phyloP scores from a whole-genome alignment of 257 asterid species.

The Capsicum rhomboideum region DNA sequence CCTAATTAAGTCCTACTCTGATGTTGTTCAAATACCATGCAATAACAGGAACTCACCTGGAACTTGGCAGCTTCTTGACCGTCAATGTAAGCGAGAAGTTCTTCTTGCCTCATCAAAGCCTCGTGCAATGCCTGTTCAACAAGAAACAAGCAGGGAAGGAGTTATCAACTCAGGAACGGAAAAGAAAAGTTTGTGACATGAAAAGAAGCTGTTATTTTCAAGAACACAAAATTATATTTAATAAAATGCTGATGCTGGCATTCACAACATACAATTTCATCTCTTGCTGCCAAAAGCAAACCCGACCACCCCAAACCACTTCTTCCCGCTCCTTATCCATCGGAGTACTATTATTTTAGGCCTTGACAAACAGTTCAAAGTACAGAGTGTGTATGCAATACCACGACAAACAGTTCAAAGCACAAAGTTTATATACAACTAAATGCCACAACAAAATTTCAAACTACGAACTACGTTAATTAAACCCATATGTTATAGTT shows the following conservation, averaged over 20 bases:
- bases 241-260: neutral
- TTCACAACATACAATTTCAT: neutral
- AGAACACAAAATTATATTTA: neutral
- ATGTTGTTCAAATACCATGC: neutral
- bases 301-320: neutral
- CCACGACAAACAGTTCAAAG: too few relatives aligned
- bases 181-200: neutral
- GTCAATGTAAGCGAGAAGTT: slow-evolving; percentile 87
- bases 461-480: too few relatives aligned
- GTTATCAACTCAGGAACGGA: neutral
- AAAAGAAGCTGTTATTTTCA: neutral
- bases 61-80: slow-evolving; percentile 71
- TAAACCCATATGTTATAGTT: too few relatives aligned
- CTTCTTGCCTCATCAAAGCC: slow-evolving; percentile 96
- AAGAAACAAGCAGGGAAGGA: neutral
- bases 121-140: slow-evolving; percentile 76
- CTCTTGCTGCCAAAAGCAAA: neutral
- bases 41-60: slow-evolving; percentile 37
- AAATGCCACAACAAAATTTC: too few relatives aligned
- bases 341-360: neutral
- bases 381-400: too few relatives aligned
- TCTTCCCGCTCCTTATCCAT: neutral
- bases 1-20: neutral
- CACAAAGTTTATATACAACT: too few relatives aligned
- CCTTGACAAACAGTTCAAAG: neutral